Percentiles rank a stretch among this genome's conserved stretches.
These are phyloP conservation scores for Thermochaetoides dissita DNA, from an alignment of 2,329 filamentous ascomycete genomes.

Conservation along the genomic window DNA sequence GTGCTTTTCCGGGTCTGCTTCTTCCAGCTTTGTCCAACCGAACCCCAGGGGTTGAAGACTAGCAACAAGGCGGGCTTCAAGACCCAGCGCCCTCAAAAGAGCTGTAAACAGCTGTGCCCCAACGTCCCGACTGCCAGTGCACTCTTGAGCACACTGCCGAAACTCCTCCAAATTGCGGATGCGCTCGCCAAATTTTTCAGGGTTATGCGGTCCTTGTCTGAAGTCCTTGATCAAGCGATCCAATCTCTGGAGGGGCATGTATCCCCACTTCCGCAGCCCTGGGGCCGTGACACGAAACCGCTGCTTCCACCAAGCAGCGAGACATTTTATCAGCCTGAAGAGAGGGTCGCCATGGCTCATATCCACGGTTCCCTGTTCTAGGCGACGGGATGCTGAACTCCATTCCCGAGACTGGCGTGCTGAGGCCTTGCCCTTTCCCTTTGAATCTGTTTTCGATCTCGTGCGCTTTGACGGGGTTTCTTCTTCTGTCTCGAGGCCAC, in stretches of 20 bases:
- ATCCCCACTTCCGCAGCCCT: constrained; percentile 77
- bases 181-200: constrained; percentile 59
- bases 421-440: constrained; percentile 19
- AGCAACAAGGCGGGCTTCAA: constrained; percentile 72
- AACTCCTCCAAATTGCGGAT: constrained; percentile 56
- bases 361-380: constrained; percentile 59
- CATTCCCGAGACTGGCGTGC: constrained; percentile 46
- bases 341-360: constrained; percentile 74
- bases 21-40: constrained; percentile 78
- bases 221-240: constrained; percentile 62
- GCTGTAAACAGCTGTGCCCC: constrained; percentile 85
- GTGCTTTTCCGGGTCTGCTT: constrained; percentile 44
- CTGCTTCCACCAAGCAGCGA: constrained; percentile 82
- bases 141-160: constrained; percentile 50
- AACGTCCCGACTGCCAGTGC: constrained; percentile 72
- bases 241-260: constrained; percentile 62
- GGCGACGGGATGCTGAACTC: constrained; percentile 51
- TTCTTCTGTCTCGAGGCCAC: constrained; percentile 40
- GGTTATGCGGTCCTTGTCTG: constrained; percentile 46
- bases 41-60: constrained; percentile 80
- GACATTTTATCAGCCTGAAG: constrained; percentile 56
- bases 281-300: constrained; percentile 65
- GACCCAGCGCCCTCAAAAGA: constrained; percentile 61
- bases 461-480: constrained; percentile 17
- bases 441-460: constrained; percentile 3